Evolutionary conservation across 148 eudicot species (phyloP).

Genomic region (Rhododendron molle): DNA sequence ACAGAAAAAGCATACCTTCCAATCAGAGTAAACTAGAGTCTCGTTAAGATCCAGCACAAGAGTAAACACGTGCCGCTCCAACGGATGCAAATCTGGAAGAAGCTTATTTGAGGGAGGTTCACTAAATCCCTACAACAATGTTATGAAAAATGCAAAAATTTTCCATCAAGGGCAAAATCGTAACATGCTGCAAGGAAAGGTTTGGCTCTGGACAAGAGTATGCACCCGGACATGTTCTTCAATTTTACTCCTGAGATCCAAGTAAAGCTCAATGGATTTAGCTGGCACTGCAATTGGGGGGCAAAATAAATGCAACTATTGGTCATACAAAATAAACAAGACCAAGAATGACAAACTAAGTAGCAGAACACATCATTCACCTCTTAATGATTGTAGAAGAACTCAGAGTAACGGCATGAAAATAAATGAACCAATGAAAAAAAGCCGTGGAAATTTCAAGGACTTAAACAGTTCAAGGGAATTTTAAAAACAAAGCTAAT

Average conservation of each 20-base stretch:
- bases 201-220: conserved; percentile 3
- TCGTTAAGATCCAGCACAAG: conserved; percentile 88
- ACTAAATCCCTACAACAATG: conserved; percentile 52
- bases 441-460: not conserved
- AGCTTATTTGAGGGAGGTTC: conserved; percentile 90
- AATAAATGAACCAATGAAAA: not conserved
- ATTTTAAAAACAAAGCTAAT: not conserved
- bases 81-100: conserved; percentile 90
- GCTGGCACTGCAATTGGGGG: conserved; percentile 45
- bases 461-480: not conserved
- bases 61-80: conserved; percentile 65
- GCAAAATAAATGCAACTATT: not conserved
- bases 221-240: conserved; percentile 66
- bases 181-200: not conserved
- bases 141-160: not conserved
- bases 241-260: conserved; percentile 46
- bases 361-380: not conserved
- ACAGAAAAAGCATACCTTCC: conserved; percentile 49
- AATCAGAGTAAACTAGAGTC: conserved; percentile 84
- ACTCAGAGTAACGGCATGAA: not conserved
- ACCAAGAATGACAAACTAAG: not conserved
- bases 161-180: not conserved
- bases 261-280: conserved; percentile 48
- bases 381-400: not conserved
- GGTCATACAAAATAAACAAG: conserved; percentile 2